Conservation (phyloP, 2,329 filamentous ascomycete genomes). For the Pseudogymnoascus sp. region DNA sequence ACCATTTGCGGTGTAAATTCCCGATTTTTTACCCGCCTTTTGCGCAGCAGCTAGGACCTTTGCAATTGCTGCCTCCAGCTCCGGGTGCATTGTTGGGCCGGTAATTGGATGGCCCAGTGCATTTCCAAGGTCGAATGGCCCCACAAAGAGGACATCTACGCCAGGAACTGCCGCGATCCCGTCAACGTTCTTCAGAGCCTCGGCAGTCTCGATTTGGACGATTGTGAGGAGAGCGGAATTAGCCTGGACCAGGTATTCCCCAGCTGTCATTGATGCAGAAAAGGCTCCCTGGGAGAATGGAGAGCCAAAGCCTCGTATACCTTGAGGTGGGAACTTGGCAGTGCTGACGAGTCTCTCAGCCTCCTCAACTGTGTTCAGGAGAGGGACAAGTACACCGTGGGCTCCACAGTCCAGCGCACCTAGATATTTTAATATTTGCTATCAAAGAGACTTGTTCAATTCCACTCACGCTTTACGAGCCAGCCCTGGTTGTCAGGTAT, state of each 20-base stretch:
- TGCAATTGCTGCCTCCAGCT: conserved; percentile 52
- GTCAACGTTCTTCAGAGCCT: conserved; percentile 53
- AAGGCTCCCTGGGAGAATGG: conserved; percentile 48
- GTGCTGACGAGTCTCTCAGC: conserved; percentile 43
- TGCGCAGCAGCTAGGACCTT: conserved; percentile 50
- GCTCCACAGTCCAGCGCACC: conserved; percentile 52
- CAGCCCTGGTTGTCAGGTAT: conserved; percentile 50
- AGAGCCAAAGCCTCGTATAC: conserved; percentile 48
- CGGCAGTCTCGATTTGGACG: conserved; percentile 61
- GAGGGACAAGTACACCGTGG: conserved; percentile 49
- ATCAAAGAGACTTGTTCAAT: conserved; percentile 16
- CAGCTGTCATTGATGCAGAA: conserved; percentile 39
- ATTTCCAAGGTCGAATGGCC: conserved; percentile 60
- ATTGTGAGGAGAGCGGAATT: conserved; percentile 54
- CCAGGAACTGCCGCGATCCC: conserved; percentile 54
- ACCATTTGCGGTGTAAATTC: conserved; percentile 50
- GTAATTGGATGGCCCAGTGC: conserved; percentile 57
- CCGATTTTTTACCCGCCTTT: conserved; percentile 59
- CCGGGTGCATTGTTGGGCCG: conserved; percentile 49
- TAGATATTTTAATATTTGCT: conserved; percentile 22
- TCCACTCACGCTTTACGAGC: conserved; percentile 48
- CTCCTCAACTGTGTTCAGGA: conserved; percentile 48
- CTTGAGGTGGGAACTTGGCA: conserved; percentile 50
- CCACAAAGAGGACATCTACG: conserved; percentile 58
- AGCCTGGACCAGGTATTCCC: conserved; percentile 50